Base-by-base conservation (phyloP, 208 protist genomes). In the Naegleria gruberi region DNA sequence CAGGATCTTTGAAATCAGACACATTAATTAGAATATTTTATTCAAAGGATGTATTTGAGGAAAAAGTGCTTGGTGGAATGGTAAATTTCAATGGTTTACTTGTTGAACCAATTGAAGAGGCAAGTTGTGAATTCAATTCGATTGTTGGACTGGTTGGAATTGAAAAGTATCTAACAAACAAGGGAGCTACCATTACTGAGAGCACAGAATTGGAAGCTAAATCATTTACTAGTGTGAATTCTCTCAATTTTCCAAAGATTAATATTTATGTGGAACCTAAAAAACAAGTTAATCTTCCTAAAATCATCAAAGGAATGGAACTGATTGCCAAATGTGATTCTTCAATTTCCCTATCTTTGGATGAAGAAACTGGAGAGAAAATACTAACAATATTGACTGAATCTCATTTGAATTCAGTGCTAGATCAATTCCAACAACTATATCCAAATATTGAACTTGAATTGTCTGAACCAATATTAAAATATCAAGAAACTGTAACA, bases 291-390 rank as follows among this genome's bases (percentile, higher is more conserved):
- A 91, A 98, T 88, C 82, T 97, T 34, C 93, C 94, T 57, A 96
- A 96, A 84, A 87, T 97, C 7, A 90, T 96, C 83, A 95, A 97
- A 89, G 92, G 94, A 89, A 88, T 97, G 0, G 95, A 96, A 87
- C 90, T 89, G 42, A 89, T 97, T 5, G 42, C 92, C 23, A 97
- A 96, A 89, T 95, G 92, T n/a, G 95, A 97, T 90, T 92, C 95
- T 47, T 82, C 92, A 17, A 88, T 95, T 10, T n/a, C 90, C 8
- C 89, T 44, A 23, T 90, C 57, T 15, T 82, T 51, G 30, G 92
- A 94, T 84, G 74, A 91, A 45, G 90, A 90, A 40, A 90, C 92
- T n/a, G 93, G 93, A 44, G 92, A 96, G 90, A 19, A 91, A 19
- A 91, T 96, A 51, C 41, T 96, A 34, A 93, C 94, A 44, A 93